Base-by-base conservation (phyloP, 352 stramenopile species). In the Detonula confervacea region DNA sequence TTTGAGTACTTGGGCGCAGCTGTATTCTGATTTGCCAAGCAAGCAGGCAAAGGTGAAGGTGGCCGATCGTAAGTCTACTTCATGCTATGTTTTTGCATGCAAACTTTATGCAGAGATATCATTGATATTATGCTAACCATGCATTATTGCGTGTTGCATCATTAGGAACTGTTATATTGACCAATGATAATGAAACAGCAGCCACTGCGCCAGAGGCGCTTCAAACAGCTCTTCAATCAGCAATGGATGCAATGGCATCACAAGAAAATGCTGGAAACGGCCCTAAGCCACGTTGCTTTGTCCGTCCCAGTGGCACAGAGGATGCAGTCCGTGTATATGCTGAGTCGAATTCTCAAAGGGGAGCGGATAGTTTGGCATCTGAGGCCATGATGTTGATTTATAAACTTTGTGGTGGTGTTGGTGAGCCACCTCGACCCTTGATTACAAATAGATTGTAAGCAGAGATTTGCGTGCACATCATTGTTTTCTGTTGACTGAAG, bases 271-370 rank as follows among this genome's bases (percentile, higher is more conserved):
- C 47, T 57, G 33, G 6, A 18, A 46, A 52, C 47, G 80, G 80
- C 9, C 77, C 73, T 12, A 81, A 74, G 46, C 71, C 77, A n/a
- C 70, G 87, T 39, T 87, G 73, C 27, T 99, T 99, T 83, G 94
- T 99, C 20, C 92, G 97, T 42, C 96, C 97, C 27, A 98, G 96
- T 67, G 97, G 97, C 24, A 99, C 97, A 0, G 97, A 99, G 84
- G 95, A 99, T 81, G 96, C 96, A 7, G 97, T 99, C 33, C 96
- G 97, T 44, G 95, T 99, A 37, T 99, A 99, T 90, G 97, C 97
- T 27, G 97, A 99, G 86, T 96, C 97, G 18, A 84, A 92, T 70
- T 97, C 93, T 20, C 92, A 97, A 80, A 87, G 89, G 18, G 90
- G 95, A 63, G 96, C 96, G 0, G 96, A 99, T 77, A 89, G 90